Evolutionary conservation across 2,329 filamentous ascomycete genomes (phyloP).

Genomic region (Colletotrichum theobromicola): DNA sequence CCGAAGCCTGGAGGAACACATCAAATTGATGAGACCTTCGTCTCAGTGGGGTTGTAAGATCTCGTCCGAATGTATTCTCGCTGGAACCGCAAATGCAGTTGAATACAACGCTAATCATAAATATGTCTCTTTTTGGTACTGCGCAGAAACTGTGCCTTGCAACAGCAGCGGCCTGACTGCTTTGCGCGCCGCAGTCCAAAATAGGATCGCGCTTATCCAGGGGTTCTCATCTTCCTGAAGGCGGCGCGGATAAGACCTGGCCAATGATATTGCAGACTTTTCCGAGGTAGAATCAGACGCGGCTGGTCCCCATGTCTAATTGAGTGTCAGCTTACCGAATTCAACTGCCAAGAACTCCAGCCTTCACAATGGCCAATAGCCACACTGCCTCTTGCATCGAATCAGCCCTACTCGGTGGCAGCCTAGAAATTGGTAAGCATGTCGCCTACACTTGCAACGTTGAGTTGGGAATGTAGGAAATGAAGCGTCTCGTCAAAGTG

Average conservation of each 20-base stretch:
- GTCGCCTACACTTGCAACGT: neutral
- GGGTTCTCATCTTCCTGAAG: neutral
- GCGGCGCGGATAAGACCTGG: neutral
- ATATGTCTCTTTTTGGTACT: neutral
- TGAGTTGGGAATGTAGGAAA: neutral
- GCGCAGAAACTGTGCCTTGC: neutral
- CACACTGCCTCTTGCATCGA: neutral
- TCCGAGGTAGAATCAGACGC: neutral
- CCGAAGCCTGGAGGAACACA: neutral
- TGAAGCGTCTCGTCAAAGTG: neutral
- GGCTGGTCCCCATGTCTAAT: neutral
- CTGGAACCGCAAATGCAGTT: neutral
- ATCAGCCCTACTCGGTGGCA: neutral
- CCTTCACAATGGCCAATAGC: neutral
- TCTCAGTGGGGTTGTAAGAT: neutral
- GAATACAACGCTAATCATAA: neutral
- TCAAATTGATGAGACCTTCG: neutral
- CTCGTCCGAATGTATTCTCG: neutral
- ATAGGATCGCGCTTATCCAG: neutral
- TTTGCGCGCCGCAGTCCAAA: neutral
- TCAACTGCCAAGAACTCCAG: neutral
- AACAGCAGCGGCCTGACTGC: neutral
- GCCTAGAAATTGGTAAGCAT: neutral
- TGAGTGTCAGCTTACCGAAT: neutral
- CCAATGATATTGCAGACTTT: neutral